Conservation (phyloP, 768 basidiomycete genomes). For the Russula ochroleuca region DNA sequence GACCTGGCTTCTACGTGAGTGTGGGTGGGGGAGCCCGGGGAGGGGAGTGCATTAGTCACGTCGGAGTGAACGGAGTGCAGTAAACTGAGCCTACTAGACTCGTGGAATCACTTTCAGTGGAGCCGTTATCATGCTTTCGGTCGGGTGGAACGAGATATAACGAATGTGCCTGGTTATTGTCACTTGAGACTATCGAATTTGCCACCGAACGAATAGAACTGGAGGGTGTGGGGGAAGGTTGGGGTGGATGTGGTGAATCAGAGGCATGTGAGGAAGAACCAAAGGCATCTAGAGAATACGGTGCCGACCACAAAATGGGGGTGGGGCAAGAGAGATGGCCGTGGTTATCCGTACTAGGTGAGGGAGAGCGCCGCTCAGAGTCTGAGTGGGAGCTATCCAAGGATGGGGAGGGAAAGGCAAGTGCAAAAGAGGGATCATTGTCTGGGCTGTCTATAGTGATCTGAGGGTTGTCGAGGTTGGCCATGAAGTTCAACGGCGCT, state of each 20-base stretch:
- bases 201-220: conserved; percentile 55
- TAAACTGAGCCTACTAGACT: conserved; percentile 25
- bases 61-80: conserved; percentile 33
- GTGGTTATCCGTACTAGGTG: no score
- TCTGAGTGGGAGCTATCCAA: neutral
- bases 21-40: conserved; percentile 39
- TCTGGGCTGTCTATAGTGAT: neutral
- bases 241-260: conserved; percentile 40
- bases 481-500: no score
- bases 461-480: conserved; percentile 19
- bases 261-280: conserved; percentile 30
- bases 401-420: neutral
- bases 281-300: conserved; percentile 35
- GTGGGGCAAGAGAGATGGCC: conserved; percentile 16
- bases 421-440: neutral
- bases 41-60: conserved; percentile 29
- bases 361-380: neutral
- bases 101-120: conserved; percentile 35
- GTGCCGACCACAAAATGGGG: conserved; percentile 21
- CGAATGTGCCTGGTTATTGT: no score
- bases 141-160: no score
- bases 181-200: conserved; percentile 54
- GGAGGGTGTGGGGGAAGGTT: conserved; percentile 74
- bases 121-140: no score
- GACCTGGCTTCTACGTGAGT: conserved; percentile 42